phyloP scores from a whole-genome alignment of 352 stramenopile genomes.

The Globisporangium lucens region DNA sequence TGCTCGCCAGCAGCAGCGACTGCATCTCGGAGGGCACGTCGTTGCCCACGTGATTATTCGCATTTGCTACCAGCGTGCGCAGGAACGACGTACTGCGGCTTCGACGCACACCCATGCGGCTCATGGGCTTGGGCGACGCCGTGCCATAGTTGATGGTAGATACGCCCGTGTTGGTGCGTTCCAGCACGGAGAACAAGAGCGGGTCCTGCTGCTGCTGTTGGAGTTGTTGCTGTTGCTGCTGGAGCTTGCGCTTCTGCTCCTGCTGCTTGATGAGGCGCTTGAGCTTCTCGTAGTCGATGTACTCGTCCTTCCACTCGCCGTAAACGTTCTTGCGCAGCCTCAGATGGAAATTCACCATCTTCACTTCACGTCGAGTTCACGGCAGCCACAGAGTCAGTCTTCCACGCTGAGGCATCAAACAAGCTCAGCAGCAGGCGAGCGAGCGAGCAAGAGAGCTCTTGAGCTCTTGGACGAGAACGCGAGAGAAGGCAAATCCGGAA shows the following conservation, averaged over 20 bases:
- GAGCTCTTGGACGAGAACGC: background rate
- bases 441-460: background rate
- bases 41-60: slow-evolving; percentile 5
- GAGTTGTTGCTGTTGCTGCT: slow-evolving; percentile 15
- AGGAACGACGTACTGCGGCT: slow-evolving; percentile 11
- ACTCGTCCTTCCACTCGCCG: slow-evolving; percentile 84
- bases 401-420: background rate
- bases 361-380: background rate
- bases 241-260: slow-evolving; percentile 11
- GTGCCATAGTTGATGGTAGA: slow-evolving; percentile 20
- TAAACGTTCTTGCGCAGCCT: slow-evolving; percentile 82
- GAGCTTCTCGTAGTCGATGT: slow-evolving; percentile 88
- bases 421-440: background rate
- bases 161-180: slow-evolving; percentile 3
- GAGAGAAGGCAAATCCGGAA: background rate
- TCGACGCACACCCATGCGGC: slow-evolving; percentile 32
- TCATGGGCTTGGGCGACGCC: slow-evolving; percentile 4
- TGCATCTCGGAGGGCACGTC: slow-evolving; percentile 29
- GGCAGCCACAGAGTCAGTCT: background rate
- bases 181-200: slow-evolving; percentile 15
- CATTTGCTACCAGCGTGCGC: slow-evolving; percentile 11
- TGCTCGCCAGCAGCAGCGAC: slow-evolving; percentile 84
- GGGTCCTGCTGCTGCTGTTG: slow-evolving; percentile 9
- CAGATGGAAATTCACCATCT: slow-evolving; percentile 75
- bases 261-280: slow-evolving; percentile 81